phyloP scores from a whole-genome alignment of 139 green algal genomes.

The Pleodorina starrii region DNA sequence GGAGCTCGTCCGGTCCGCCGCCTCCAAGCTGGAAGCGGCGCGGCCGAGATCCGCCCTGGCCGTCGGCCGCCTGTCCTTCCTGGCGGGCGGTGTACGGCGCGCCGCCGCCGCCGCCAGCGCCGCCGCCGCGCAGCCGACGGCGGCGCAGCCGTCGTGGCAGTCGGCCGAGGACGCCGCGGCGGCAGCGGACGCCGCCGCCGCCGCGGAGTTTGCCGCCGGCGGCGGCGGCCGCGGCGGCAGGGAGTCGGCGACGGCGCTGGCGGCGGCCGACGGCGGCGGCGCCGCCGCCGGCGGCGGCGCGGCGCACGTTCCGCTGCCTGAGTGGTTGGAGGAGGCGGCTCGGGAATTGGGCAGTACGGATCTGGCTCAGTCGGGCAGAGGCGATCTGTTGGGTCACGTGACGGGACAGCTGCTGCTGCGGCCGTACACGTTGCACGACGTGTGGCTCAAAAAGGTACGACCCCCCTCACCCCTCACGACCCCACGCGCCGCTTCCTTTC shows the following conservation, averaged over 20 bases:
- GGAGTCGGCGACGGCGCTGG: not conserved
- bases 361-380: not conserved
- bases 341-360: conserved; percentile 40
- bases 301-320: conserved; percentile 13
- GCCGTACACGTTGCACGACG: conserved; percentile 57
- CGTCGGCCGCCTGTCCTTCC: conserved; percentile 51
- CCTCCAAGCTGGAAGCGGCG: conserved; percentile 22
- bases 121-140: not conserved
- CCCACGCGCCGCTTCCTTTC: no score
- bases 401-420: conserved; percentile 61
- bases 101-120: conserved; percentile 14
- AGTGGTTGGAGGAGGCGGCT: conserved; percentile 54
- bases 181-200: conserved; percentile 27
- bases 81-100: conserved; percentile 18
- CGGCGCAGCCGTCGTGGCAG: not conserved
- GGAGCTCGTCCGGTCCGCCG: conserved; percentile 14
- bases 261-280: not conserved
- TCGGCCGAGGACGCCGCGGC: not conserved
- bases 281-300: not conserved
- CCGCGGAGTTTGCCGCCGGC: conserved; percentile 14
- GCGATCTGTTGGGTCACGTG: conserved; percentile 46
- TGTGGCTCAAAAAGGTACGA: conserved; percentile 59
- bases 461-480: no score
- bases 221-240: conserved; percentile 10
- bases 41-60: conserved; percentile 24